Evolutionary conservation across 805 yeast genomes (phyloP).

Genomic region (Schwanniomyces occidentalis): DNA sequence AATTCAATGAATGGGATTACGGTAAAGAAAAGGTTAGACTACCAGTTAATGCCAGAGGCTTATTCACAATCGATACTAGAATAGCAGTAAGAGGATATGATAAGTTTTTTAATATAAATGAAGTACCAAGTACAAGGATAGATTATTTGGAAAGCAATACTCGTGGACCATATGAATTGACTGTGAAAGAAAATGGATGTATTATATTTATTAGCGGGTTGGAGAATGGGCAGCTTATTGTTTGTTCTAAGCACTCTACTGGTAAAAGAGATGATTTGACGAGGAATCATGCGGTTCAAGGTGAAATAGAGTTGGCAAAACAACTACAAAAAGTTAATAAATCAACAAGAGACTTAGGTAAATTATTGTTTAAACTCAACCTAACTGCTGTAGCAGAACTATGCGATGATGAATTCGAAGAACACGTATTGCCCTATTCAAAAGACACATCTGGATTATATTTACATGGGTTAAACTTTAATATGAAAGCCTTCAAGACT

Average conservation of each 20-base stretch:
- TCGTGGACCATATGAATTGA: constrained; percentile 74
- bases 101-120: constrained; percentile 85
- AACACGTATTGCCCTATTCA: constrained; percentile 80
- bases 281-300: constrained; percentile 75
- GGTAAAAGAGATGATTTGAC: constrained; percentile 58
- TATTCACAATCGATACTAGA: constrained; percentile 53
- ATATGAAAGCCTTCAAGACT: constrained; percentile 63
- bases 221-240: constrained; percentile 72
- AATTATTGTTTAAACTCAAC: constrained; percentile 46
- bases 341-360: constrained; percentile 54
- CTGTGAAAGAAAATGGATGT: constrained; percentile 93
- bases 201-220: constrained; percentile 81
- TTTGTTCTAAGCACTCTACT: constrained; percentile 89
- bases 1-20: constrained; percentile 89
- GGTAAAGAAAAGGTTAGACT: constrained; percentile 49
- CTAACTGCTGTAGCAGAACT: constrained; percentile 88
- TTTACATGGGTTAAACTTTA: constrained; percentile 82
- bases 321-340: constrained; percentile 50
- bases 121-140: constrained; percentile 55
- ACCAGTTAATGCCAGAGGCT: constrained; percentile 81
- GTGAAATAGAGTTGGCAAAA: constrained; percentile 53
- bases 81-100: constrained; percentile 89
- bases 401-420: constrained; percentile 93
- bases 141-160: constrained; percentile 45
- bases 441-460: constrained; percentile 76